These are phyloP conservation scores for Populus trichocarpa DNA, from an alignment of 441 rosid species.

Conservation along the genomic window DNA sequence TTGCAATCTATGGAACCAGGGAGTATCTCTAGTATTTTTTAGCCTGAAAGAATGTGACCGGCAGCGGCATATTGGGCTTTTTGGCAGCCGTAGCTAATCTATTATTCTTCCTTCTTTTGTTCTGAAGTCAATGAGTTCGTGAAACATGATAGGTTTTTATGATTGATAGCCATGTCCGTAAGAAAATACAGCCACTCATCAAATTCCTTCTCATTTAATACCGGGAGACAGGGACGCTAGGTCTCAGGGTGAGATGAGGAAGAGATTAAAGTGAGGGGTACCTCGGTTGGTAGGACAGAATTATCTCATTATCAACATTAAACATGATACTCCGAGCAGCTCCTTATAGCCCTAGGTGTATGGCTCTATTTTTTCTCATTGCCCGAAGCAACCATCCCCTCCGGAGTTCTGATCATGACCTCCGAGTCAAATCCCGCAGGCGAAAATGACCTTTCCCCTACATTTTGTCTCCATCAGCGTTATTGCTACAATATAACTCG, in stretches of 20 bases:
- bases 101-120: neutral
- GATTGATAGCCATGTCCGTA: neutral
- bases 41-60: neutral
- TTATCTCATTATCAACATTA: constrained; percentile 48
- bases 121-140: neutral
- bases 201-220: neutral
- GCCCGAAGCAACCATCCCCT: neutral
- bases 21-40: neutral
- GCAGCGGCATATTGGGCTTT: neutral
- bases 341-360: neutral
- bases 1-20: neutral
- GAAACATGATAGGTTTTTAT: neutral
- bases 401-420: neutral
- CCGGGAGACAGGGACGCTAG: neutral
- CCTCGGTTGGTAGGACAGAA: constrained; percentile 32
- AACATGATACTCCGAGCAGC: constrained; percentile 27
- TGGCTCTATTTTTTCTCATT: neutral
- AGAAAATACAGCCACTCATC: neutral
- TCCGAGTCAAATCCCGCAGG: neutral
- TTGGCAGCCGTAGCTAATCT: neutral
- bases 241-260: constrained; percentile 14
- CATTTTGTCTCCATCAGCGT: neutral
- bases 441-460: neutral
- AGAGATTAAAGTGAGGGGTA: constrained; percentile 24
- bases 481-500: neutral